Evolutionary conservation across 495 filamentous ascomycete genomes (phyloP), one percentile per base, ranked within the genome.

Genomic region (Aspergillus affinis): DNA sequence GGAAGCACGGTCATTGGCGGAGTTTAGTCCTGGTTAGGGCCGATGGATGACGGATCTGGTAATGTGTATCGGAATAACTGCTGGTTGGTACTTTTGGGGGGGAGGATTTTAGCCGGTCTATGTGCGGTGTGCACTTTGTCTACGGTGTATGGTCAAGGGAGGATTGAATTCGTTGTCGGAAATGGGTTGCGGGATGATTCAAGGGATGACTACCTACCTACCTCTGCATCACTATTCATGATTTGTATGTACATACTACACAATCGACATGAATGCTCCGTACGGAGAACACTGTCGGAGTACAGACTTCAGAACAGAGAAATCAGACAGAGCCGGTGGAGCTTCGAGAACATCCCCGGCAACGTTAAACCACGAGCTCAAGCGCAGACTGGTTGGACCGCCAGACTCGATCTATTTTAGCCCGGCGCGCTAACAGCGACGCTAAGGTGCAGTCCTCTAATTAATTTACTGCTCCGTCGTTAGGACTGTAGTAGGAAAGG

Each of bases 321-420:
- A 26, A 2, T 26, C 23, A 26, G 23, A 2, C 23, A 26, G 23
- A 41, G 12, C 12, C 45, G 45, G 46, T 47, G 51, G 46, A 52
- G 50, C 58, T 60, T 60, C 58, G 58, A 60, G 58, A 60, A 60
- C 44, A 36, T 53, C 49, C 58, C 58, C 57, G 45, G 58, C 47
- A 60, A 60, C 51, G 51, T 60, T 60, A 54, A 60, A 54, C 41
- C 51, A 45, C 58, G 36, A 54, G 49, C 57, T 27, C 27, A 51
- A 52, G 29, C 51, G 49, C 10, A 41, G 36, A 41, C 36, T 41
- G 30, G 30, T 32, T 32, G 57, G 57, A 41, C 51, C 46, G 57
- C 41, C 58, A 54, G 50, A 21, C 41, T 10, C 48, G 23, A 0
- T 17, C 48, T 49, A 41, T 13, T 41, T 41, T 41, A 41, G 36